Percentiles rank a stretch among this genome's conserved stretches.
Evolutionary conservation across 2,329 filamentous ascomycete genomes (phyloP).

Genomic region (Xylariaceae sp.): DNA sequence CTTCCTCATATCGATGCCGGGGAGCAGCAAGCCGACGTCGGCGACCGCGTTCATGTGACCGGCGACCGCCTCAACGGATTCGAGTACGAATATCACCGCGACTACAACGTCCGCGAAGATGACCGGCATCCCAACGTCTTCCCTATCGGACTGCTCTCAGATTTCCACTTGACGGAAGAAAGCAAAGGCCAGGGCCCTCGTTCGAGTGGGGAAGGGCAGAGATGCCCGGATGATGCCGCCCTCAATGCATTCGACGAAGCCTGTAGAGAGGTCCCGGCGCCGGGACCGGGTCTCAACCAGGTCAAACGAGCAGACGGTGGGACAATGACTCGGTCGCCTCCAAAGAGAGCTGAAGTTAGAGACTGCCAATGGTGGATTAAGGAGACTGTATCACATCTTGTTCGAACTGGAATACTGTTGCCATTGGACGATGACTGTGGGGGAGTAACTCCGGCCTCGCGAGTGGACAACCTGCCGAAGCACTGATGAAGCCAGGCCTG

Average conservation of each 20-base stretch:
- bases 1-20: slow-evolving; percentile 7
- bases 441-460: neutral
- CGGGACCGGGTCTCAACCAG: slow-evolving; percentile 13
- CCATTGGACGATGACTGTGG: slow-evolving; percentile 2
- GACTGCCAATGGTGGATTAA: slow-evolving; percentile 15
- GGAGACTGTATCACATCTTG: slow-evolving; percentile 7
- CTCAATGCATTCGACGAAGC: slow-evolving; percentile 10
- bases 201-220: neutral
- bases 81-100: slow-evolving; percentile 10
- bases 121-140: slow-evolving; percentile 11
- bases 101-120: slow-evolving; percentile 12
- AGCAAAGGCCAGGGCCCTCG: neutral
- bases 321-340: slow-evolving; percentile 1
- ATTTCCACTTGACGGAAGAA: slow-evolving; percentile 1
- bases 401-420: slow-evolving; percentile 5
- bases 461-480: slow-evolving; percentile 1
- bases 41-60: slow-evolving; percentile 13
- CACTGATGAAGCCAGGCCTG: slow-evolving; percentile 5
- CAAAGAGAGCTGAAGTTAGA: slow-evolving; percentile 7
- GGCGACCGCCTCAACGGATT: slow-evolving; percentile 14
- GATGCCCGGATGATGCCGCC: neutral
- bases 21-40: slow-evolving; percentile 2
- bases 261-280: slow-evolving; percentile 11
- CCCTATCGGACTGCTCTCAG: slow-evolving; percentile 7
- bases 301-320: slow-evolving; percentile 3